Conservation (phyloP, 192 early-diverging fungal species). For the Dimargaris cristalligena region DNA sequence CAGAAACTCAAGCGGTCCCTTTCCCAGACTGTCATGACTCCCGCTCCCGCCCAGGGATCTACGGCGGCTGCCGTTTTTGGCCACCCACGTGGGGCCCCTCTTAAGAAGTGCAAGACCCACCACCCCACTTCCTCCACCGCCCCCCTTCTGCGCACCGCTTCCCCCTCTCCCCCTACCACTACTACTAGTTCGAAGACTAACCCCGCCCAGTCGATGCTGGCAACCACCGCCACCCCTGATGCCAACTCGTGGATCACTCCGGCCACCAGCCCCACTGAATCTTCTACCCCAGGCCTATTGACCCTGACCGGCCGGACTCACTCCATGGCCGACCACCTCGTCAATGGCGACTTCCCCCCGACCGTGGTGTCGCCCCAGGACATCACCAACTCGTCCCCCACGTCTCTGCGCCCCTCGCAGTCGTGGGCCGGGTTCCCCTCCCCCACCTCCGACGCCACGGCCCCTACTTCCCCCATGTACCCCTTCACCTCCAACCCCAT, state of each 20-base stretch:
- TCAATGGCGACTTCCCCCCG: background rate
- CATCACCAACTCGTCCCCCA: background rate
- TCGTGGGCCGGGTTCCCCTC: background rate
- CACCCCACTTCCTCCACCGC: background rate
- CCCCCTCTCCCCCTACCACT: background rate
- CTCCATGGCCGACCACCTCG: background rate
- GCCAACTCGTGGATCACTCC: too few species aligned
- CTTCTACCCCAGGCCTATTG: too few species aligned
- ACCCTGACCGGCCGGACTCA: background rate
- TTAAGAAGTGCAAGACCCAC: background rate
- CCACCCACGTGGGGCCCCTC: too few species aligned
- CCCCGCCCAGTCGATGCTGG: background rate
- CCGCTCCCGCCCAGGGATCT: background rate
- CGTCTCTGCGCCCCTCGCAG: background rate
- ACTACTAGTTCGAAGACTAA: background rate
- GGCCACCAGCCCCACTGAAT: too few species aligned
- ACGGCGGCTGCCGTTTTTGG: too few species aligned
- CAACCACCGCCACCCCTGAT: background rate
- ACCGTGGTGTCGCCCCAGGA: background rate
- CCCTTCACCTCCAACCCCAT: slow-evolving; percentile 8
- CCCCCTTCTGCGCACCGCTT: too few species aligned
- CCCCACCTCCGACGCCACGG: background rate
- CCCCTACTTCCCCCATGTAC: slow-evolving; percentile 9
- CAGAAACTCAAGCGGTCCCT: background rate
- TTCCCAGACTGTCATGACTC: background rate